Percentiles rank a stretch among this genome's conserved stretches.
Conservation (phyloP, 2,329 filamentous ascomycete species). For the Fusarium concolor region DNA sequence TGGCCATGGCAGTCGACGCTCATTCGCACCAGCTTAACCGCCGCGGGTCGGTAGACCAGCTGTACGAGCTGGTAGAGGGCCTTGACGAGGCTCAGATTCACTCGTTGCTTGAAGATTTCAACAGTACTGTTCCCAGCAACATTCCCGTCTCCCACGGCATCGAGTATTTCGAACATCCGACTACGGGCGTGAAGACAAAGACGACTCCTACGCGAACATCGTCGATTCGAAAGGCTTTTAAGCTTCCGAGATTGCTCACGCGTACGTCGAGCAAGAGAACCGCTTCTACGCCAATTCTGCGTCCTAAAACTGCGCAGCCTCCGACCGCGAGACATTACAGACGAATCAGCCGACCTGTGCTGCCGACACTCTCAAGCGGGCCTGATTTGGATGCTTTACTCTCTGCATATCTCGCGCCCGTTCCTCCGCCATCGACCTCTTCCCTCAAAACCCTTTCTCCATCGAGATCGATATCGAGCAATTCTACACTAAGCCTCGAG, state of each 20-base stretch:
- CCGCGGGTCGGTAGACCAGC: slow-evolving; percentile 40
- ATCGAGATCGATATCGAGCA: slow-evolving; percentile 38
- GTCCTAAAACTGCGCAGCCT: slow-evolving; percentile 32
- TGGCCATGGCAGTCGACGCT: background rate
- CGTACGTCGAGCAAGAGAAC: slow-evolving; percentile 38
- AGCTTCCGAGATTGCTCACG: slow-evolving; percentile 34
- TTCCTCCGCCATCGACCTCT: slow-evolving; percentile 10
- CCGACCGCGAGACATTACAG: slow-evolving; percentile 33
- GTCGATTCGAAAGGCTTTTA: slow-evolving; percentile 36
- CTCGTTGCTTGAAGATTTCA: slow-evolving; percentile 36
- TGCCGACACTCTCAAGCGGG: slow-evolving; percentile 29
- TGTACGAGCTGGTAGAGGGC: slow-evolving; percentile 38
- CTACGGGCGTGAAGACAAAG: slow-evolving; percentile 7
- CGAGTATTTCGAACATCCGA: slow-evolving; percentile 35
- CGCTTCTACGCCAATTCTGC: slow-evolving; percentile 19
- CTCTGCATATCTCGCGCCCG: slow-evolving; percentile 36
- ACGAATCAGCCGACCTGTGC: slow-evolving; percentile 39
- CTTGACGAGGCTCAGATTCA: slow-evolving; percentile 40
- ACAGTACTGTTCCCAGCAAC: slow-evolving; percentile 40
- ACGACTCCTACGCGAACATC: slow-evolving; percentile 22
- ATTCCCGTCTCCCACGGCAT: slow-evolving; percentile 39
- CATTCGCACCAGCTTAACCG: slow-evolving; percentile 16
- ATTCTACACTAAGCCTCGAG: slow-evolving; percentile 36
- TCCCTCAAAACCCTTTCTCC: slow-evolving; percentile 29
- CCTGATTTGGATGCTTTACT: slow-evolving; percentile 35